Conservation (phyloP, 2,329 filamentous ascomycete genomes). For the Aspergillus ruber region DNA sequence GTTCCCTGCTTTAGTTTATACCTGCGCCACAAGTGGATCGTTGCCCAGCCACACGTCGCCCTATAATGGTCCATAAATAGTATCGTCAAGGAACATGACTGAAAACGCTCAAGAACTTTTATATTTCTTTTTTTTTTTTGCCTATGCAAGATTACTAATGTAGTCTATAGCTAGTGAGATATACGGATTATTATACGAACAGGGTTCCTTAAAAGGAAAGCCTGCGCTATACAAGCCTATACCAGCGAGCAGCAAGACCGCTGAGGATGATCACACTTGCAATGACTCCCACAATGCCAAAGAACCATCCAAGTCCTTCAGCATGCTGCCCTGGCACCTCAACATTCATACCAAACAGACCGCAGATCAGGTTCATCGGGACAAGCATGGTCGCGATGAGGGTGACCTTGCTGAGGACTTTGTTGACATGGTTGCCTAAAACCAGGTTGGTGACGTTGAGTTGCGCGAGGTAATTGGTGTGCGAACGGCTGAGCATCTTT, state of each 20-base stretch:
- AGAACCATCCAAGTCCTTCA: slow-evolving; percentile 41
- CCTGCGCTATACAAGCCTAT: slow-evolving; percentile 32
- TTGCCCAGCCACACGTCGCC: not conserved
- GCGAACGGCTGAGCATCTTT: slow-evolving; percentile 89
- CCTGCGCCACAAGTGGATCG: not conserved
- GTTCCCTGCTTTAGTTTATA: not conserved
- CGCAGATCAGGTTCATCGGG: slow-evolving; percentile 83
- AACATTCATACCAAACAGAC: slow-evolving; percentile 49
- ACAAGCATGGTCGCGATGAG: slow-evolving; percentile 92
- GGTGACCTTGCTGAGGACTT: slow-evolving; percentile 89
- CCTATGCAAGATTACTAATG: not conserved
- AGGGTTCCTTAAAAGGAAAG: not conserved
- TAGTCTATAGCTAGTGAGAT: not conserved
- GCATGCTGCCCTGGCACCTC: slow-evolving; percentile 36
- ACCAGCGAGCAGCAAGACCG: slow-evolving; percentile 34
- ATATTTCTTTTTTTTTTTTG: not conserved
- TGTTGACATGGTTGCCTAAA: slow-evolving; percentile 81
- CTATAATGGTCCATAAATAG: too few relatives aligned
- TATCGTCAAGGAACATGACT: not conserved
- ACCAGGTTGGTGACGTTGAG: slow-evolving; percentile 86
- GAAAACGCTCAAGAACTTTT: not conserved
- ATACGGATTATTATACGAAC: not conserved
- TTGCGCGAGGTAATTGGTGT: slow-evolving; percentile 94
- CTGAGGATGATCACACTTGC: slow-evolving; percentile 34
- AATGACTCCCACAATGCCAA: slow-evolving; percentile 45